Evolutionary conservation across 1,284 basidiomycete species (phyloP), one percentile per base, ranked within the genome.

Genomic region (Inonotus hispidus): DNA sequence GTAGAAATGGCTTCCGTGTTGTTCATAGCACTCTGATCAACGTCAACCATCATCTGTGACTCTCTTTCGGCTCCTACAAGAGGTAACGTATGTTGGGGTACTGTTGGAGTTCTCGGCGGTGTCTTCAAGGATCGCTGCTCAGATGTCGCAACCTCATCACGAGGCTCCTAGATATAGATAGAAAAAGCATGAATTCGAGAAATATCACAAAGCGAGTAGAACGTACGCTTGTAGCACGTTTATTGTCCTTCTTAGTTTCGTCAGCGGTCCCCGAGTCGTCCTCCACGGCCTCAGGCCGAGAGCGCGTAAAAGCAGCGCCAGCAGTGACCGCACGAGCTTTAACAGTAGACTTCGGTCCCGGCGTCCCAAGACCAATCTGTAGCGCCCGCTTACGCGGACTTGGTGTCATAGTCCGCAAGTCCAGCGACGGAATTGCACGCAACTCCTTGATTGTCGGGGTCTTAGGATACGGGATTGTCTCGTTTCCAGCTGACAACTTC

Each of bases 401-500:
- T 14, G 62, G 62, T 23, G 62, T 63, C 58, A 63, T 41, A 45
- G 62, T 57, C 14, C 58, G 58, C 47, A 63, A 35, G 35, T 63
- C 62, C 19, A 63, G 47, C 10, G 27, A 16, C 8, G 58, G 62
- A 16, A 63, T 52, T 23, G 53, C 58, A 10, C 45, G 60, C 19
- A 63, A 46, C 29, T 62, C 50, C 32, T 62, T 59, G 14, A 62
- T 29, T 43, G 61, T 59, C 25, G 61, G 61, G n/a, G 61, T 62
- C 16, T 41, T 46, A 5, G 56, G 49, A 19, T 53, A 32, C 27
- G 14, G 10, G 16, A 19, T 11, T 8, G 50, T 13, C 25, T 35
- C 27, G 8, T 35, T 27, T n/a, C 25, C 25, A 8, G 14, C 14
- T 16, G 27, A 32, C 19, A 16, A 27, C 19, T 8, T 37, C 5